These are phyloP conservation scores for Fusarium sacchari DNA, from an alignment of 2,329 filamentous ascomycete genomes.

Conservation along the genomic window DNA sequence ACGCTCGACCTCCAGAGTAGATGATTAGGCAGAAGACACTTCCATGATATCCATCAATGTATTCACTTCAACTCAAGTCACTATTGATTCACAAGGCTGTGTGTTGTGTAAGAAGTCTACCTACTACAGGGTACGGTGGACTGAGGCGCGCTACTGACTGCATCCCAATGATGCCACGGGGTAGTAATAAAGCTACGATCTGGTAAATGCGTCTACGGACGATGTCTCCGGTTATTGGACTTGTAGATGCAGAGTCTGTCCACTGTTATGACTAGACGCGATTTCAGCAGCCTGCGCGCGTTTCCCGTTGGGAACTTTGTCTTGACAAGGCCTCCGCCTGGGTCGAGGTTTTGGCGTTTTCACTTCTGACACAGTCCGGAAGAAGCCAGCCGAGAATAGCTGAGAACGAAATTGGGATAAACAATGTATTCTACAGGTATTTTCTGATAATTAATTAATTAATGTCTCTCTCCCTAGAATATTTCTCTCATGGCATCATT, in stretches of 20 bases:
- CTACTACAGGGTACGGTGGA: too few species aligned
- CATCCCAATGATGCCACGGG: too few species aligned
- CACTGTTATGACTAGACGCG: accelerated
- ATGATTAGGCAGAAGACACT: too few species aligned
- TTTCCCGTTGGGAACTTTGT: neutral
- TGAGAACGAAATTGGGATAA: accelerated
- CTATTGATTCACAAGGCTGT: too few species aligned
- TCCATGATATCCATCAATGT: too few species aligned
- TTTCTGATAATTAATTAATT: too few species aligned
- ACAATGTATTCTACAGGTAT: too few species aligned
- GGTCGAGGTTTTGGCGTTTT: neutral
- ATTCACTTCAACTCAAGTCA: too few species aligned
- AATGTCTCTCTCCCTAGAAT: accelerated
- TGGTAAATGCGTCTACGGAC: neutral
- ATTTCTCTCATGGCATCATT: constrained; percentile 12
- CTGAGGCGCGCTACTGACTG: too few species aligned
- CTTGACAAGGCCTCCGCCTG: too few species aligned
- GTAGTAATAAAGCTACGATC: too few species aligned
- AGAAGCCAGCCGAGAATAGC: accelerated
- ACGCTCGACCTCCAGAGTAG: neutral
- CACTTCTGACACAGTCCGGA: neutral
- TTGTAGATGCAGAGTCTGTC: neutral
- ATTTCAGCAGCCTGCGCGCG: accelerated
- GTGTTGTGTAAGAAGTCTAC: too few species aligned
- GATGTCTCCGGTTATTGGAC: neutral